Evolutionary conservation across 305 asterid species (phyloP).

Genomic region (Rubia peregrina): DNA sequence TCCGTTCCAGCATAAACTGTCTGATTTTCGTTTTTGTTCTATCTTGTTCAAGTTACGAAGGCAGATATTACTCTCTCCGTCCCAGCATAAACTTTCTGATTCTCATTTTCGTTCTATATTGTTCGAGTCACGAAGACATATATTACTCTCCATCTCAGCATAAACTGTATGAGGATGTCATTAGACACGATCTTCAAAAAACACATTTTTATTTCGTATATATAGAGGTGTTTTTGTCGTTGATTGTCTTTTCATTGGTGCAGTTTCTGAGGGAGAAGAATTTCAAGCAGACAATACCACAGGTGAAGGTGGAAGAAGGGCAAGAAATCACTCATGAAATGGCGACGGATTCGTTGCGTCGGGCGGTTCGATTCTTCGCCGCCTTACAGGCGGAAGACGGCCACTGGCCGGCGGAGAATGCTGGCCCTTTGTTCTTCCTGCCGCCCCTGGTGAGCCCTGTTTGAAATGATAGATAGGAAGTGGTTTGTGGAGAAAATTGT

Average conservation of each 20-base stretch:
- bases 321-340: constrained; percentile 55
- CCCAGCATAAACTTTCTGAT: too few relatives aligned
- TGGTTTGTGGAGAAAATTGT: too few relatives aligned
- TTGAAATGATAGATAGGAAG: neutral
- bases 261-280: constrained; percentile 73
- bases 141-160: too few relatives aligned
- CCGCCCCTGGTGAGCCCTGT: constrained; percentile 61
- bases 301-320: constrained; percentile 60
- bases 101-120: too few relatives aligned
- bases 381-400: constrained; percentile 90
- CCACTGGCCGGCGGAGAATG: constrained; percentile 94
- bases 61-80: too few relatives aligned
- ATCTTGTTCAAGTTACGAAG: too few relatives aligned
- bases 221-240: too few relatives aligned
- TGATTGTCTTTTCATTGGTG: neutral
- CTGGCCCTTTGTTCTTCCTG: constrained; percentile 83
- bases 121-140: too few relatives aligned
- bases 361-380: constrained; percentile 67
- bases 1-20: too few relatives aligned
- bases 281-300: constrained; percentile 62
- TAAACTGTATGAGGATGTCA: too few relatives aligned
- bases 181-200: too few relatives aligned
- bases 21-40: neutral
- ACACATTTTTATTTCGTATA: neutral
- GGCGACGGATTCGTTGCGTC: constrained; percentile 51